A percentile compares a stretch with the other conserved stretches of the same genome.
phyloP scores from a whole-genome alignment of 2,329 filamentous ascomycete species.

The Xylariaceae sp. region DNA sequence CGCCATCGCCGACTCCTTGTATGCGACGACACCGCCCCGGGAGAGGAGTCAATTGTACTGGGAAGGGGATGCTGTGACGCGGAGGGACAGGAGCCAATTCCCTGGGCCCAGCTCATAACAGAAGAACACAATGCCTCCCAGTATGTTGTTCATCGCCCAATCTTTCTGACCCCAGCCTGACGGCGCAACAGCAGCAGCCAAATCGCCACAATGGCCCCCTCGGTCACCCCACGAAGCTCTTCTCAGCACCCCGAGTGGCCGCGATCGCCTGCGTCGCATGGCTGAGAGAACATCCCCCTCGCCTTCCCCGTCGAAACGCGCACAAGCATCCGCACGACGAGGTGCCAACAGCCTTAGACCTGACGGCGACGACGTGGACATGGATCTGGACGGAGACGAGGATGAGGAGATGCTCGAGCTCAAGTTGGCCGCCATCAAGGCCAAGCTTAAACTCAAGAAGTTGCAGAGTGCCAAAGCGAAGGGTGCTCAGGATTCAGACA shows the following conservation, averaged over 20 bases:
- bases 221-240: conserved; percentile 64
- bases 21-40: too few relatives aligned
- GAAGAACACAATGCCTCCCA: conserved; percentile 23
- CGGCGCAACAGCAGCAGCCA: conserved; percentile 19
- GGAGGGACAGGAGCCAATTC: too few relatives aligned
- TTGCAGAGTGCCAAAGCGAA: conserved; percentile 64
- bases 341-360: conserved; percentile 14
- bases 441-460: conserved; percentile 81
- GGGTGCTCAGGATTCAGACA: conserved; percentile 22
- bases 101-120: conserved; percentile 9
- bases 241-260: conserved; percentile 71
- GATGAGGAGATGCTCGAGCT: conserved; percentile 84
- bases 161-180: conserved; percentile 15
- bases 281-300: conserved; percentile 66
- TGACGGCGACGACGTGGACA: conserved; percentile 25
- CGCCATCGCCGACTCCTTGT: too few relatives aligned
- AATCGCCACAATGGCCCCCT: conserved; percentile 59
- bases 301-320: conserved; percentile 60
- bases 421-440: conserved; percentile 84
- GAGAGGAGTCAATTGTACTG: too few relatives aligned
- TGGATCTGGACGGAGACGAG: conserved; percentile 43
- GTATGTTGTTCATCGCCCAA: conserved; percentile 17
- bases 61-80: too few relatives aligned
- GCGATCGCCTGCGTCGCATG: conserved; percentile 69
- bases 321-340: conserved; percentile 33